Conservation (phyloP, 2,329 filamentous ascomycete species). For the Myriosclerotinia scirpicola region DNA sequence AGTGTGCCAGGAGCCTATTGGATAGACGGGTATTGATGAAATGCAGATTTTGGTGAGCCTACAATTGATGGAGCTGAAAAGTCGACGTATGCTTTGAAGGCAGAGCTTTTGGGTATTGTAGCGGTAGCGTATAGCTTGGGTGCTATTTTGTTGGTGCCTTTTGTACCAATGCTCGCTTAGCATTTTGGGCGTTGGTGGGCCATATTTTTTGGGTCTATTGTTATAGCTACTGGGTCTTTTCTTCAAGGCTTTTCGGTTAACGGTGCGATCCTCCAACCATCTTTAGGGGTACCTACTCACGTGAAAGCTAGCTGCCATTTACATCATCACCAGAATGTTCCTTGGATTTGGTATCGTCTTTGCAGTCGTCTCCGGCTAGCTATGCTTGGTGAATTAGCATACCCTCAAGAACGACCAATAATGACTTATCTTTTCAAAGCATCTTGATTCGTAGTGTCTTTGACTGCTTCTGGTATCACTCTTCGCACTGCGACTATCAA, state of each 20-base stretch:
- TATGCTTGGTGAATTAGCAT: constrained; percentile 54
- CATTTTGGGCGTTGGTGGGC: constrained; percentile 52
- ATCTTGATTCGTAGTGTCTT: constrained; percentile 45
- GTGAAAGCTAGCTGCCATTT: constrained; percentile 47
- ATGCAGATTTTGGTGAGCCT: constrained; percentile 9
- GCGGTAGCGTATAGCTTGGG: constrained; percentile 54
- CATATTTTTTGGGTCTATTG: constrained; percentile 54
- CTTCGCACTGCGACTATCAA: constrained; percentile 47
- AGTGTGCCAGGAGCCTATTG: neutral
- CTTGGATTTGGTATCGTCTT: constrained; percentile 54
- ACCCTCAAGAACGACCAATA: constrained; percentile 54
- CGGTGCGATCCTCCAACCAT: constrained; percentile 36
- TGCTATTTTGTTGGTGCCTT: constrained; percentile 53
- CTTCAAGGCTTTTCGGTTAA: constrained; percentile 50
- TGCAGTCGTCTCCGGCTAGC: constrained; percentile 52
- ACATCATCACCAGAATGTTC: constrained; percentile 53
- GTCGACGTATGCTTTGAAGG: constrained; percentile 1
- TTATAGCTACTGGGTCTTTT: constrained; percentile 56
- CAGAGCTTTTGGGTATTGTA: constrained; percentile 27
- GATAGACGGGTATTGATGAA: neutral
- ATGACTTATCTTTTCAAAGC: constrained; percentile 56
- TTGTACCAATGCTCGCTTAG: constrained; percentile 53
- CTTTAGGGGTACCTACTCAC: constrained; percentile 33
- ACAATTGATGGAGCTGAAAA: constrained; percentile 17
- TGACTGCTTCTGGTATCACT: constrained; percentile 42